phyloP scores from a whole-genome alignment of 352 stramenopile genomes.

The Pythium insidiosum region DNA sequence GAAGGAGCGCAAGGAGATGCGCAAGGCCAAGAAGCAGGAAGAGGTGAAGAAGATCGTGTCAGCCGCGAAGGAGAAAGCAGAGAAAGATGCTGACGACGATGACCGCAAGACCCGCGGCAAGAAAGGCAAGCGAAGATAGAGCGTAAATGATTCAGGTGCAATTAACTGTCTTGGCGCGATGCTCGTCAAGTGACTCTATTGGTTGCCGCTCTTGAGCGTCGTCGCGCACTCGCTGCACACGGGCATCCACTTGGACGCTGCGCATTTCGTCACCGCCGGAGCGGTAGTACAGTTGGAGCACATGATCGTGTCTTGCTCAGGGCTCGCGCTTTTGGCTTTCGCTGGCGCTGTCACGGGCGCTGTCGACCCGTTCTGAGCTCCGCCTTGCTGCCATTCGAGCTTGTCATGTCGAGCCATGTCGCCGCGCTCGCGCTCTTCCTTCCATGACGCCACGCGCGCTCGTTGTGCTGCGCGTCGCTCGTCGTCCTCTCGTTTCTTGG shows the following conservation, averaged over 20 bases:
- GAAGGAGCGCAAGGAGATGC: conserved; percentile 70
- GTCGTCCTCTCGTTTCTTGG: conserved; percentile 55
- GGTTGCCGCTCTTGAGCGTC: conserved; percentile 23
- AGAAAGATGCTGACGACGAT: conserved; percentile 24
- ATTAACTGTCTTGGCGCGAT: too few relatives aligned
- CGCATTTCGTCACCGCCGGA: conserved; percentile 64
- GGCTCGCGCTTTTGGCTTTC: conserved; percentile 6
- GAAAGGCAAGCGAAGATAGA: conserved; percentile 22
- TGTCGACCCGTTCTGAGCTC: too few relatives aligned
- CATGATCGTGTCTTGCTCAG: conserved; percentile 41
- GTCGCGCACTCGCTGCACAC: conserved; percentile 54
- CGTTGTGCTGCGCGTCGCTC: conserved; percentile 51
- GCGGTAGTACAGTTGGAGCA: conserved; percentile 51
- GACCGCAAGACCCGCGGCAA: conserved; percentile 27
- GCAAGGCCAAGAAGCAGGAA: conserved; percentile 76
- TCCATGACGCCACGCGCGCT: conserved; percentile 49
- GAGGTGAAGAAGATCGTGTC: conserved; percentile 63
- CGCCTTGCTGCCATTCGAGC: too few relatives aligned
- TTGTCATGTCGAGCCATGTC: conserved; percentile 63
- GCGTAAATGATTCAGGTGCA: too few relatives aligned
- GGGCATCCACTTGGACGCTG: conserved; percentile 82
- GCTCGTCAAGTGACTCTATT: too few relatives aligned
- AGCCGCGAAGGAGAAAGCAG: conserved; percentile 30
- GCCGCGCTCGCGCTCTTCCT: conserved; percentile 59
- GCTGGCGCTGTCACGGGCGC: not conserved